Conservation (phyloP, 202 grass and related monocot genomes). For the Panicum hallii region DNA sequence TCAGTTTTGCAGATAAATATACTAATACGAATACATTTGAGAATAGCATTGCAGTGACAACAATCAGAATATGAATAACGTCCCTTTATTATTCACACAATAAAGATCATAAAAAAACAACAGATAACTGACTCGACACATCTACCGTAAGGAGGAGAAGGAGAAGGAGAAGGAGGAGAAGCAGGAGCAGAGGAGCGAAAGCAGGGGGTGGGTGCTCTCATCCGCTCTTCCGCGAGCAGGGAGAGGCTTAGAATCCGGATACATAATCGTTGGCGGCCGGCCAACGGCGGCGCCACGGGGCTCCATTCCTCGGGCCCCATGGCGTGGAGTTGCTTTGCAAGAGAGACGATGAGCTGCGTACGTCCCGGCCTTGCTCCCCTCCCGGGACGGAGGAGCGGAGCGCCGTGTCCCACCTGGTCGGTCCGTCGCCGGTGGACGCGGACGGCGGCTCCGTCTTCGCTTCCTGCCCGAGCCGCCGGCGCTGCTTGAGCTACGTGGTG, state of each 20-base stretch:
- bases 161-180: not conserved
- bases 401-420: conserved; percentile 26
- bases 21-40: no score
- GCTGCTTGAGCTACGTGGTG: not conserved
- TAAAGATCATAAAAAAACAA: not conserved
- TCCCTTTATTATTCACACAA: no score
- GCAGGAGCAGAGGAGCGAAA: not conserved
- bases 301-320: not conserved
- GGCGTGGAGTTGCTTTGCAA: not conserved
- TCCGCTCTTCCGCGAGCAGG: conserved; percentile 22
- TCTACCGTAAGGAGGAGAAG: no score
- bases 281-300: conserved; percentile 10
- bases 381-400: conserved; percentile 10
- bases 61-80: no score
- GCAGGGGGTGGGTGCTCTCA: not conserved
- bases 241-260: not conserved
- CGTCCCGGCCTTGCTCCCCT: conserved; percentile 22
- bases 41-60: no score
- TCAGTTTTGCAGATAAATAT: no score
- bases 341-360: not conserved
- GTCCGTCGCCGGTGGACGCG: conserved; percentile 1
- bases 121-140: not conserved
- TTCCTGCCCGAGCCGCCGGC: no score
- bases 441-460: not conserved
- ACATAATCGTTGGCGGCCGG: not conserved